Evolutionary conservation across 116 monocot species (phyloP).

Genomic region (Dioscorea cayenensis): DNA sequence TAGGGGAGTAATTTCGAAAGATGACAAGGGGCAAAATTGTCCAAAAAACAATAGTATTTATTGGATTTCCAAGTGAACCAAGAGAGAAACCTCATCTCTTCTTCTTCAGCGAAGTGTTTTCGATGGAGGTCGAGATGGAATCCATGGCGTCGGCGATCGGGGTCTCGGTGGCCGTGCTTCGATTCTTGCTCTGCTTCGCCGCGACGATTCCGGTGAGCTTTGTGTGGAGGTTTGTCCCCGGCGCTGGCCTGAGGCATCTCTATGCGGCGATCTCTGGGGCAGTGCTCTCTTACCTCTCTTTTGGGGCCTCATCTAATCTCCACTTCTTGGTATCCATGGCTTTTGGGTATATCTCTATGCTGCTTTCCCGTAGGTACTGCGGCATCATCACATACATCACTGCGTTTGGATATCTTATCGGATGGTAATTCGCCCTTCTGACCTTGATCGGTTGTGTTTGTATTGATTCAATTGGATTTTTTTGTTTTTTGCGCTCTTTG

Average conservation of each 20-base stretch:
- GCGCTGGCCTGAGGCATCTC: constrained; percentile 47
- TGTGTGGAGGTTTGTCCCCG: constrained; percentile 62
- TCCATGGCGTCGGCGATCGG: constrained; percentile 87
- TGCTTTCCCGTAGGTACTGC: constrained; percentile 38
- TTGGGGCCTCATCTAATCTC: constrained; percentile 76
- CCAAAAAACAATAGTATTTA: too few species aligned
- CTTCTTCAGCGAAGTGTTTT: neutral
- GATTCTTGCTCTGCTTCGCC: constrained; percentile 87
- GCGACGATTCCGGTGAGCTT: constrained; percentile 83
- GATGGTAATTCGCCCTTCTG: constrained; percentile 49
- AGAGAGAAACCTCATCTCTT: neutral
- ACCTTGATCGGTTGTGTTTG: neutral
- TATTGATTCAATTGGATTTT: neutral
- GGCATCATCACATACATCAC: constrained; percentile 70
- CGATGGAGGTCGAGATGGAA: constrained; percentile 59
- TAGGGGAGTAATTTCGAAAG: too few species aligned
- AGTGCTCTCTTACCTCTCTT: constrained; percentile 78
- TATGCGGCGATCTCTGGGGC: constrained; percentile 77
- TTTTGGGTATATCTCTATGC: constrained; percentile 64
- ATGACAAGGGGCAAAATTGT: too few species aligned
- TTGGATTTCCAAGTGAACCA: too few species aligned
- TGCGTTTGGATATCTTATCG: constrained; percentile 82
- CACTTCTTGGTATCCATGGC: constrained; percentile 75
- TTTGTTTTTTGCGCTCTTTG: neutral
- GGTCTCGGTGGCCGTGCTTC: constrained; percentile 87